A percentile compares a stretch with the other conserved stretches of the same genome.
Conservation (phyloP, 2,329 filamentous ascomycete species). For the Scedosporium minutisporum region DNA sequence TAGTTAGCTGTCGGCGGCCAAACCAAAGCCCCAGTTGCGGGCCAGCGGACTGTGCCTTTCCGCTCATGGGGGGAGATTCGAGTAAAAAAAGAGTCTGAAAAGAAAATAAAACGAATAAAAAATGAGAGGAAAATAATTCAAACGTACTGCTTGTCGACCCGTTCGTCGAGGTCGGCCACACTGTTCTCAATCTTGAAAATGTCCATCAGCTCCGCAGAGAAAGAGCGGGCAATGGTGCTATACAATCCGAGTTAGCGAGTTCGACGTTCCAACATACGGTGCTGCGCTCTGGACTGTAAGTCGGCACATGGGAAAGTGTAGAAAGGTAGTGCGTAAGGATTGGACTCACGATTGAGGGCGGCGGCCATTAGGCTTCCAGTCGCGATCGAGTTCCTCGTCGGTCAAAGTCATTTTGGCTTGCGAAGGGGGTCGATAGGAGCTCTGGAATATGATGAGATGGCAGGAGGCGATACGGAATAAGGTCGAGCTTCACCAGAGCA, state of each 20-base stretch:
- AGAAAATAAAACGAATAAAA: slow-evolving; percentile 5
- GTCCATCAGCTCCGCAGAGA: slow-evolving; percentile 76
- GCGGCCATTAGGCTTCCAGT: slow-evolving; percentile 69
- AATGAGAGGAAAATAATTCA: slow-evolving; percentile 4
- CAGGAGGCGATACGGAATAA: not conserved
- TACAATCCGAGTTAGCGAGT: slow-evolving; percentile 7
- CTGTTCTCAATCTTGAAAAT: slow-evolving; percentile 82
- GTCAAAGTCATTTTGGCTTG: slow-evolving; percentile 27
- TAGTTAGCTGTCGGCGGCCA: slow-evolving; percentile 2
- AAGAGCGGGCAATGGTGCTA: slow-evolving; percentile 80
- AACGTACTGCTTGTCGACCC: slow-evolving; percentile 72
- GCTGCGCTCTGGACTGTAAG: not conserved
- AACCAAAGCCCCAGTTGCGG: slow-evolving; percentile 1
- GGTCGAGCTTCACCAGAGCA: not conserved
- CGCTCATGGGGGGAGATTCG: not conserved
- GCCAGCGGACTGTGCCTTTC: too few species aligned
- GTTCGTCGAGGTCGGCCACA: slow-evolving; percentile 61
- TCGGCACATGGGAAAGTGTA: not conserved
- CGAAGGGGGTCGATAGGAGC: slow-evolving; percentile 3
- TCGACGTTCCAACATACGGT: not conserved
- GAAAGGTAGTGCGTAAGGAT: not conserved
- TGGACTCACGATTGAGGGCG: slow-evolving; percentile 76
- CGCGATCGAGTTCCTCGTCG: slow-evolving; percentile 62
- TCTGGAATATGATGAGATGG: not conserved
- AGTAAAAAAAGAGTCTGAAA: not conserved